phyloP scores from a whole-genome alignment of 2,329 filamentous ascomycete species.

The Triangularia verruculosa region DNA sequence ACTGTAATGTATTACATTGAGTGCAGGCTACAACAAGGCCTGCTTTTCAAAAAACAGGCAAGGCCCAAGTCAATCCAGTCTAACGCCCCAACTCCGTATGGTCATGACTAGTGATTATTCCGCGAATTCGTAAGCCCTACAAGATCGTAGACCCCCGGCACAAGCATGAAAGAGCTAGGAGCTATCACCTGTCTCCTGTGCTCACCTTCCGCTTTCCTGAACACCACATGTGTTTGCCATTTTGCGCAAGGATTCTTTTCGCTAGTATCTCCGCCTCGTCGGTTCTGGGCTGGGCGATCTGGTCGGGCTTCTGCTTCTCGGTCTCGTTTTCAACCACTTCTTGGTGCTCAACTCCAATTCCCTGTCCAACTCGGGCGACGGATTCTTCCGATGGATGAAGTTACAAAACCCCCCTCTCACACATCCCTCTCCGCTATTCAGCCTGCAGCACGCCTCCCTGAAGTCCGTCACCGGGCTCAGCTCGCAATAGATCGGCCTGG shows the following conservation, averaged over 20 bases:
- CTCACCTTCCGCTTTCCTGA: too few species aligned
- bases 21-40: neutral
- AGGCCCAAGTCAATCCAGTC: neutral
- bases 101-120: neutral
- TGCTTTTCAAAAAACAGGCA: neutral
- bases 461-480: conserved; percentile 96
- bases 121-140: neutral
- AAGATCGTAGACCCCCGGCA: too few species aligned
- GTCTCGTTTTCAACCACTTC: conserved; percentile 89
- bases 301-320: conserved; percentile 74
- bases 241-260: neutral
- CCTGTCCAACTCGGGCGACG: conserved; percentile 79
- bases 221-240: too few species aligned
- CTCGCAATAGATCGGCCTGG: conserved; percentile 96
- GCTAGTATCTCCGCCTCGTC: conserved; percentile 65
- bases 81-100: conserved; percentile 19
- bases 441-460: conserved; percentile 90
- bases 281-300: conserved; percentile 87
- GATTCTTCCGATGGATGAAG: conserved; percentile 98
- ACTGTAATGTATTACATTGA: neutral
- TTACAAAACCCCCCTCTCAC: conserved; percentile 97
- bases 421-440: conserved; percentile 94
- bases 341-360: conserved; percentile 87
- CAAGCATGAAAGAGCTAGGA: too few species aligned
- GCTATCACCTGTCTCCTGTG: too few species aligned